Evolutionary conservation across 306 rosid species (phyloP), one percentile per base, ranked within the genome.

Genomic region (Trichosanthes truncata): DNA sequence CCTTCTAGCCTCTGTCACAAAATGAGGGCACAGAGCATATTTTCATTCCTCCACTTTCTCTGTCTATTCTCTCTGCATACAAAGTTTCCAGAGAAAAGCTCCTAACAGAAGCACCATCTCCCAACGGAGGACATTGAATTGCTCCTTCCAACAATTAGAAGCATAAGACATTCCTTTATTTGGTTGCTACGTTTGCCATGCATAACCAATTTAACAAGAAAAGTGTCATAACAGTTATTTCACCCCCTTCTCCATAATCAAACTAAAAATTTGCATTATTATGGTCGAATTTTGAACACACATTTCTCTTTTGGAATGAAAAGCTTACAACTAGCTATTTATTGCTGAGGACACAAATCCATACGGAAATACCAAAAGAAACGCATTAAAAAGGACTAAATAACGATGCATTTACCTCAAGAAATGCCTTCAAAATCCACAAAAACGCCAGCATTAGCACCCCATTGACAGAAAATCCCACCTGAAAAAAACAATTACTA

Each of bases 361-460:
- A 21, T 74, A 33, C 18, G 48, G 29, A 74, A 52, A 74, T 33
- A 52, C 17, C 15, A 18, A 74, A 31, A 25, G 17, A 49, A 74
- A 48, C 26, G 7, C 78, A 29, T 25, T 7, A 29, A 15, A 72
- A 69, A 43, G 3, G 35, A 21, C 35, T 49, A 74, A 48, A 26
- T 7, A 18, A 49, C 18, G 52, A 75, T 9, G 69, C 33, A 77
- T 43, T 74, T 88, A 92, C 97, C 96, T 88, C 91, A 66, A 92
- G 93, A 84, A 90, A 90, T 20, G 92, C 96, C 90, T 88, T 92
- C 81, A 84, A 78, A 82, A 92, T 36, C 96, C 93, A 92, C 85
- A 92, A 62, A 81, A 81, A 90, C 9, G 96, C 87, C 60, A 92
- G 87, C 67, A 90, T 40, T 38, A 92, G 82, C 68, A 90, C 85